These are phyloP conservation scores for Blakeslea trispora DNA, from an alignment of 371 early-diverging fungal genomes.

Conservation along the genomic window DNA sequence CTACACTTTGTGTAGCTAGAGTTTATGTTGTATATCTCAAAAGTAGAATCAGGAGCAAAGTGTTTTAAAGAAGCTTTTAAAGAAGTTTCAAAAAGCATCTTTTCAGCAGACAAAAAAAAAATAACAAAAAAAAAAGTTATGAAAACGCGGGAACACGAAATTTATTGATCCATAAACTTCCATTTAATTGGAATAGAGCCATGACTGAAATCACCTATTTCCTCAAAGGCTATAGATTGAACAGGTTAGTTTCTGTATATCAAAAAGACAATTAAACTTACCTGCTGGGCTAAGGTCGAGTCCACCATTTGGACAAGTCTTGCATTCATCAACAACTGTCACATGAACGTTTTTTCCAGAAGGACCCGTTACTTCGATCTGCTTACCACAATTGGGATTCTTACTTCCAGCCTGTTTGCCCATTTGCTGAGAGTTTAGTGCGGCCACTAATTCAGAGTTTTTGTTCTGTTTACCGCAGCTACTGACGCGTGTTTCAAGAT, in stretches of 20 bases:
- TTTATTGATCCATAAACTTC: constrained; percentile 17
- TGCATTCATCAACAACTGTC: constrained; percentile 51
- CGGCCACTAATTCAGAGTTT: constrained; percentile 40
- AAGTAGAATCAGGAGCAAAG: background rate
- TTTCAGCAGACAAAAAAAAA: background rate
- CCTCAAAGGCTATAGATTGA: constrained; percentile 27
- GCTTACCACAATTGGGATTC: constrained; percentile 52
- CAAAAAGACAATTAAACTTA: constrained; percentile 4
- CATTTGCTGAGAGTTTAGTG: constrained; percentile 37
- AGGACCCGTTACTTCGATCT: constrained; percentile 43
- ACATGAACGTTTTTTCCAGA: constrained; percentile 40
- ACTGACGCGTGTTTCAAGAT: constrained; percentile 34
- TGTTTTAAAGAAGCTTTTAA: background rate
- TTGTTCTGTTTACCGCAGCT: constrained; percentile 33
- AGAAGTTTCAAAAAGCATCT: background rate
- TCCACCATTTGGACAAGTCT: constrained; percentile 29
- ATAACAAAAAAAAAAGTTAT: background rate
- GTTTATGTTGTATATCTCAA: background rate
- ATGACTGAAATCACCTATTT: constrained; percentile 36
- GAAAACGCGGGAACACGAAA: too few species aligned
- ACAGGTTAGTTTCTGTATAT: background rate
- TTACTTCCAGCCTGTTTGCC: constrained; percentile 13
- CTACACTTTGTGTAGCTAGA: background rate
- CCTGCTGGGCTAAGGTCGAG: constrained; percentile 44
- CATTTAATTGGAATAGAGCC: constrained; percentile 32